Base-by-base conservation (phyloP, 2,329 filamentous ascomycete species). In the Stachybotrys chartarum region DNA sequence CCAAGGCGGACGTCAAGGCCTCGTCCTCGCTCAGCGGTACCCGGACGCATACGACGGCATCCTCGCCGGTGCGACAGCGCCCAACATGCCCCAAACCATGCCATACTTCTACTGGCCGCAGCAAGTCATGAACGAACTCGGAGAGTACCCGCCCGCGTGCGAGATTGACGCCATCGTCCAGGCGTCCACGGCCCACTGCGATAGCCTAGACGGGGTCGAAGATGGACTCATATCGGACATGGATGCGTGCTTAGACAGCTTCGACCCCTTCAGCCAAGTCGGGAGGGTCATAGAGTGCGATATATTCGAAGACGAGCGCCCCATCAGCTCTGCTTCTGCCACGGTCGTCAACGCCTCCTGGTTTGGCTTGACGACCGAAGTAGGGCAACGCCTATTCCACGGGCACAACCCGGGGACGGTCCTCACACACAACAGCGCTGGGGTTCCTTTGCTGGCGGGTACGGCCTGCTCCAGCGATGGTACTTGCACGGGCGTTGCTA, bases 31-130 rank as follows among this genome's bases (percentile, higher is more conserved):
- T 0, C 75, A 82, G 60, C 64, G 70, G 8, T 80, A 75, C 58
- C 79, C 79, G 0, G 70, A 77, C 3, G 76, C 78, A 42, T 82
- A 80, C 53, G 77, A 82, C 55, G 80, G 79, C 10, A 75, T 82
- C 24, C 64, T 80, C 0, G 78, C 78, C 3, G 75, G 72, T 3
- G 66, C 66, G 14, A 45, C 64, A 79, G 7, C 55, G 32, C 55
- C 68, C 5, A 76, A 59, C 63, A 57, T 70, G 17, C 60, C 58
- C 4, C 66, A 64, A 0, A 42, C n/a, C 6, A 7, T 35, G n/a
- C 39, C 18, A 11, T 30, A 7, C 6, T 18, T 12, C 24, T 24
- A 24, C 24, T 45, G 39, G 35, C 10, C 51, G 16, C n/a, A 24
- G 35, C 30, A 32, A 17, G 7, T 51, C 24, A 51, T 51, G 24